A percentile compares a stretch with the other conserved stretches of the same genome.
phyloP scores from a whole-genome alignment of 331 rosid species.

The Cydonia oblonga region DNA sequence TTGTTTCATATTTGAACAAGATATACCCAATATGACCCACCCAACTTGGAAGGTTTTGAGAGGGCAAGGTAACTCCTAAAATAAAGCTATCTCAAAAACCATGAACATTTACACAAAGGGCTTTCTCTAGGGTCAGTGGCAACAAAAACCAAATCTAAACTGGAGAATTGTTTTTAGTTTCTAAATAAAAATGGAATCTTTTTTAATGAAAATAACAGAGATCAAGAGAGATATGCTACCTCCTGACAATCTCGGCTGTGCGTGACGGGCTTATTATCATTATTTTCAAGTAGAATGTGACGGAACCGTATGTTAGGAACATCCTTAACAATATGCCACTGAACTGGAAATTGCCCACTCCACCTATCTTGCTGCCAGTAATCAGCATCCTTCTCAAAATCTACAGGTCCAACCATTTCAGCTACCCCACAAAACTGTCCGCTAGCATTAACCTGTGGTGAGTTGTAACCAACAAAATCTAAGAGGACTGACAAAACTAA shows the following conservation, averaged over 20 bases:
- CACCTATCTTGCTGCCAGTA: constrained; percentile 66
- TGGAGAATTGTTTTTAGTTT: background rate
- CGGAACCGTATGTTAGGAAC: constrained; percentile 47
- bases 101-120: too few relatives aligned
- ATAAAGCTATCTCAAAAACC: background rate
- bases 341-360: constrained; percentile 50
- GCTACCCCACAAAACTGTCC: constrained; percentile 59
- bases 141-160: background rate
- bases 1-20: background rate
- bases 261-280: constrained; percentile 54
- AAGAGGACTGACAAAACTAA: background rate
- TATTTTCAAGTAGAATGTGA: constrained; percentile 48
- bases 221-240: constrained; percentile 21
- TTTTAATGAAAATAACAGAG: background rate
- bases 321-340: constrained; percentile 51
- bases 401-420: constrained; percentile 46
- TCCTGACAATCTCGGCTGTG: constrained; percentile 66
- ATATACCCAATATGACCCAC: background rate
- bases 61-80: background rate
- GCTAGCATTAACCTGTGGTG: constrained; percentile 47
- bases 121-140: background rate
- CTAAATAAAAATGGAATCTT: background rate
- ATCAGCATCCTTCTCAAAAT: constrained; percentile 45
- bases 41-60: background rate
- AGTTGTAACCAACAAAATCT: background rate